Evolutionary conservation across 2,329 filamentous ascomycete genomes (phyloP), one percentile per base, ranked within the genome.

Genomic region (Xenoacremonium recifei): DNA sequence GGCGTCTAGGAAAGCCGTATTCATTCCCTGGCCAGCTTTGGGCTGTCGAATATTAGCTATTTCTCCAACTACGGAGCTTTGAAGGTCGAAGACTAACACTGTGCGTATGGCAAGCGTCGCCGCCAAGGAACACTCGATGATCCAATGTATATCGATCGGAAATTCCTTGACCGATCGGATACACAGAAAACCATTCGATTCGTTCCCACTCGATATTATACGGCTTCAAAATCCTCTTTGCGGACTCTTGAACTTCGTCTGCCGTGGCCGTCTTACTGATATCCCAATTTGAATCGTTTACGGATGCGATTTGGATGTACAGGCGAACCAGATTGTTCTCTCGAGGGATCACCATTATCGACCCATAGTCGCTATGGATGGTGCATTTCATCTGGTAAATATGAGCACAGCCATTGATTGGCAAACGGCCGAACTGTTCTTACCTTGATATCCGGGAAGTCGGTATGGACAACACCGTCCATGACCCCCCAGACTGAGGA

Each of bases 1-100:
- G 1, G 89, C 89, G 53, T 92, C 86, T 38, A 87, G 71, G 67
- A 89, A 89, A 4, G 84, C 85, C 1, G 85, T 86, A 58, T 89
- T 89, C 86, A 89, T 89, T 21, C 85, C 85, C 63, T 89, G 85
- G 2, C 85, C 85, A 21, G 85, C 85, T 70, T 88, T 89, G 27
- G 85, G 85, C 78, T 82, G 56, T 76, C 72, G 35, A 76, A 65
- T 36, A 44, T 58, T 15, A 59, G 47, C 27, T n/a, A n/a, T n/a
- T n/a, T n/a, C n/a, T n/a, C n/a, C n/a, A n/a, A n/a, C n/a, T n/a
- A n/a, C n/a, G n/a, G n/a, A n/a, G n/a, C n/a, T n/a, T n/a, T n/a
- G n/a, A n/a, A n/a, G n/a, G n/a, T n/a, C n/a, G 29, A 32, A 35
- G 12, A 66, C 79, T 69, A 68, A 82, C 80, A 51, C 84, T 87